Evolutionary conservation across 805 yeast genomes (phyloP).

Genomic region (Kregervanrija pseudodelftensis): DNA sequence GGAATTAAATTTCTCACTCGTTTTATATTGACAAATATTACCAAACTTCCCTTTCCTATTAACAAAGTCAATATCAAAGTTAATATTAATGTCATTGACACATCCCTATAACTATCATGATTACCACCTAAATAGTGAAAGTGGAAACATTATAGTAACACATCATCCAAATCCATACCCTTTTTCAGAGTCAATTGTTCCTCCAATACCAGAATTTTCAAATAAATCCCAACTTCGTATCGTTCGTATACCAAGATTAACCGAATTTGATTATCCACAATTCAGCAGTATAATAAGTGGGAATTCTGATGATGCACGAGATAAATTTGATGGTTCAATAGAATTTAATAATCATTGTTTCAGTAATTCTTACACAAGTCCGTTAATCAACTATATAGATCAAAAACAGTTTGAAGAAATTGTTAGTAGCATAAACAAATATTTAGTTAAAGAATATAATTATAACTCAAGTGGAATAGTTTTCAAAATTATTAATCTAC

Average conservation of each 20-base stretch:
- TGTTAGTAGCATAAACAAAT: slow-evolving; percentile 37
- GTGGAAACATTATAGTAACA: slow-evolving; percentile 37
- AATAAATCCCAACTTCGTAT: slow-evolving; percentile 28
- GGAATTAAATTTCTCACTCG: not conserved
- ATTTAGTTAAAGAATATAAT: slow-evolving; percentile 32
- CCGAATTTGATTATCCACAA: slow-evolving; percentile 39
- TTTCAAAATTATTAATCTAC: too few relatives aligned
- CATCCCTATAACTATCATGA: slow-evolving; percentile 66
- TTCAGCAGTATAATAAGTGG: slow-evolving; percentile 56
- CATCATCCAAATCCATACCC: slow-evolving; percentile 53
- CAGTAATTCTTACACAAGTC: slow-evolving; percentile 50
- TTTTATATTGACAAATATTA: not conserved
- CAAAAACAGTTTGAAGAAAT: slow-evolving; percentile 35
- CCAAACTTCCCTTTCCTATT: too few relatives aligned
- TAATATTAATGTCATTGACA: not conserved
- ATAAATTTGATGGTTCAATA: too few relatives aligned
- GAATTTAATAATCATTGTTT: slow-evolving; percentile 27
- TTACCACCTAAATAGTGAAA: slow-evolving; percentile 19
- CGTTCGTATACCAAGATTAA: slow-evolving; percentile 57
- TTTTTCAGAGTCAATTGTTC: slow-evolving; percentile 19
- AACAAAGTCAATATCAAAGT: not conserved
- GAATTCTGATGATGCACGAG: not conserved
- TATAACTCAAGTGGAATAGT: too few relatives aligned
- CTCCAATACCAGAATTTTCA: slow-evolving; percentile 23
- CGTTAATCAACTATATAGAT: slow-evolving; percentile 33